Evolutionary conservation across 495 filamentous ascomycete genomes (phyloP).

Genomic region (Penicillium cataractarum): DNA sequence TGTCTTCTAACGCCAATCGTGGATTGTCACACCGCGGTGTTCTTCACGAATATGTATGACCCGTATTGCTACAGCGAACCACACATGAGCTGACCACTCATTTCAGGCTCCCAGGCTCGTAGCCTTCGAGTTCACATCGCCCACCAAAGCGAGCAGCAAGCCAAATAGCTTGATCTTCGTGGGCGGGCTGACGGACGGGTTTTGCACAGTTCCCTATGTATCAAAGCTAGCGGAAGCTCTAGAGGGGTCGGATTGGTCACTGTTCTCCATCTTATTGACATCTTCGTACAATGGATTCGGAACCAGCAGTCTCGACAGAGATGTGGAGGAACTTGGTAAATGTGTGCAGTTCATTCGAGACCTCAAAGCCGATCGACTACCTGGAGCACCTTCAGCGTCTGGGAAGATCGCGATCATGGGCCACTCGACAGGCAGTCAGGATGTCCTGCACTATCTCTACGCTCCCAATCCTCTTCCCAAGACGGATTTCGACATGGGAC

Average conservation of each 20-base stretch:
- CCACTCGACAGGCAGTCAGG: constrained; percentile 87
- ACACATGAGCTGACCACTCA: constrained; percentile 13
- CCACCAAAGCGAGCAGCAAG: constrained; percentile 32
- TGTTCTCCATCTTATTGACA: constrained; percentile 64
- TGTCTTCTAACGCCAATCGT: constrained; percentile 16
- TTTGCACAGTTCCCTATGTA: constrained; percentile 69
- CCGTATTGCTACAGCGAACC: neutral
- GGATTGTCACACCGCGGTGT: constrained; percentile 33
- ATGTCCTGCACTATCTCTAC: constrained; percentile 76
- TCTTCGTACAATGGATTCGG: constrained; percentile 78
- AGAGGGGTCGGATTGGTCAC: constrained; percentile 59
- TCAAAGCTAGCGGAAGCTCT: constrained; percentile 56
- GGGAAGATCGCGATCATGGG: constrained; percentile 83
- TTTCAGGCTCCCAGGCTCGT: constrained; percentile 54
- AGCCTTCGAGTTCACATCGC: constrained; percentile 59
- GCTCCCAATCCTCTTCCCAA: constrained; percentile 36
- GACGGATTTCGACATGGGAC: constrained; percentile 28
- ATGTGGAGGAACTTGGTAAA: constrained; percentile 72
- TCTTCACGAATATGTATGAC: constrained; percentile 47
- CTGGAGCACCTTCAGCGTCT: constrained; percentile 36
- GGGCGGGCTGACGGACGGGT: constrained; percentile 80
- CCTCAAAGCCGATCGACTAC: constrained; percentile 31
- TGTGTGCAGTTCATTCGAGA: constrained; percentile 71
- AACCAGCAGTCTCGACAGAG: constrained; percentile 63
- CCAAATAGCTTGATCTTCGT: constrained; percentile 80